Evolutionary conservation across 2,329 filamentous ascomycete genomes (phyloP).

Genomic region (Pseudocercospora crystallina): DNA sequence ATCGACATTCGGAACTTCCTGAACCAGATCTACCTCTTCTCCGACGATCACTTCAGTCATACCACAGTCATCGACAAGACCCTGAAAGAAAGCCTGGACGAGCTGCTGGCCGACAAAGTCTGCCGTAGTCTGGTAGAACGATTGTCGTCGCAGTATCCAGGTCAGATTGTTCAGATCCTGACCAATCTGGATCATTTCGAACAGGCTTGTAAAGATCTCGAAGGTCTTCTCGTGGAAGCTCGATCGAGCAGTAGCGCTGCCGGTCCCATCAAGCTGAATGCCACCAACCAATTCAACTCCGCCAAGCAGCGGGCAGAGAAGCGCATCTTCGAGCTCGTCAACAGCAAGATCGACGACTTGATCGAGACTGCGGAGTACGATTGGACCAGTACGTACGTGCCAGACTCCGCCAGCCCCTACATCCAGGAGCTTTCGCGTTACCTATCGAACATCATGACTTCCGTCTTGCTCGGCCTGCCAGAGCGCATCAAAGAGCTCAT

Average conservation of each 20-base stretch:
- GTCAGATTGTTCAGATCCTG: conserved; percentile 96
- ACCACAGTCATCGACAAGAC: conserved; percentile 88
- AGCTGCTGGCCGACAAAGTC: conserved; percentile 88
- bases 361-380: conserved; percentile 97
- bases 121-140: conserved; percentile 87
- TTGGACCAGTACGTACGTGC: conserved; percentile 67
- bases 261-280: conserved; percentile 74
- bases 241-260: conserved; percentile 79
- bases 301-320: conserved; percentile 97
- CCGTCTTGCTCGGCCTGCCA: conserved; percentile 87
- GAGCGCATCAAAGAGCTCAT: conserved; percentile 96
- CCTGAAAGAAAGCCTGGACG: conserved; percentile 82
- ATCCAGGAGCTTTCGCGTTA: conserved; percentile 94
- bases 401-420: conserved; percentile 80
- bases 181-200: conserved; percentile 98
- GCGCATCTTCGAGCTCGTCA: conserved; percentile 96
- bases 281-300: conserved; percentile 80
- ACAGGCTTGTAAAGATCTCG: conserved; percentile 83
- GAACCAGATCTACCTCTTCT: conserved; percentile 98
- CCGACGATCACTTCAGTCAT: conserved; percentile 92
- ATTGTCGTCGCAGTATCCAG: conserved; percentile 87
- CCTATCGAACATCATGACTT: conserved; percentile 93
- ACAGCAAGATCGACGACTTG: conserved; percentile 96
- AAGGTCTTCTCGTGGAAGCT: conserved; percentile 80
- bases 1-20: conserved; percentile 97